A percentile compares a stretch with the other conserved stretches of the same genome.
Evolutionary conservation across 768 basidiomycete species (phyloP).

Genomic region (Xanthoconium purpureum): DNA sequence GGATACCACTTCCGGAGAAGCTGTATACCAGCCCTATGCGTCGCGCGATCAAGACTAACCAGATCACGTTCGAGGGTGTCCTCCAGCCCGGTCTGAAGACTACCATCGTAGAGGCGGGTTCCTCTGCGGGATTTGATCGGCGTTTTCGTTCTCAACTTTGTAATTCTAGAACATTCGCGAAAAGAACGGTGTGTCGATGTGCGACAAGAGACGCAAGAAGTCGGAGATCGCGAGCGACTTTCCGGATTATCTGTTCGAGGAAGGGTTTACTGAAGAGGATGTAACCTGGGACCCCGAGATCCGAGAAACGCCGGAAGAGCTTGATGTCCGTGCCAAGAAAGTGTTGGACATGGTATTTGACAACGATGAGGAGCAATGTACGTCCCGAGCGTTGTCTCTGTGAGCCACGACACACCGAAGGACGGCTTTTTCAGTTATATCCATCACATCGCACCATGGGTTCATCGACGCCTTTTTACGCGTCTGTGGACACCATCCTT

Average conservation of each 20-base stretch:
- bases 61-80: conserved; percentile 50
- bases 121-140: neutral
- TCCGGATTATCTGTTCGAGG: conserved; percentile 54
- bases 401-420: neutral
- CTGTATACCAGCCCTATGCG: conserved; percentile 63
- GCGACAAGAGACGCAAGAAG: conserved; percentile 56
- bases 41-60: conserved; percentile 56
- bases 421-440: conserved; percentile 45
- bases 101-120: conserved; percentile 54
- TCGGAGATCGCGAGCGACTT: conserved; percentile 47
- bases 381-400: conserved; percentile 22
- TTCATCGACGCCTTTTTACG: conserved; percentile 56
- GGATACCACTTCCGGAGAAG: conserved; percentile 50
- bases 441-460: conserved; percentile 64
- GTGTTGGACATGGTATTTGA: conserved; percentile 59
- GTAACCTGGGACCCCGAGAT: conserved; percentile 52
- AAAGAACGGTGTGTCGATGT: conserved; percentile 64
- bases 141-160: neutral
- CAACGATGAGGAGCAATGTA: conserved; percentile 45
- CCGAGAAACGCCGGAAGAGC: conserved; percentile 50
- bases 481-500: conserved; percentile 43
- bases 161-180: conserved; percentile 59
- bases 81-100: conserved; percentile 31
- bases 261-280: conserved; percentile 60
- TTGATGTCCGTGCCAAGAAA: conserved; percentile 44